phyloP scores from a whole-genome alignment of 75 land plant species.

The Pseudotsuga menziesii region DNA sequence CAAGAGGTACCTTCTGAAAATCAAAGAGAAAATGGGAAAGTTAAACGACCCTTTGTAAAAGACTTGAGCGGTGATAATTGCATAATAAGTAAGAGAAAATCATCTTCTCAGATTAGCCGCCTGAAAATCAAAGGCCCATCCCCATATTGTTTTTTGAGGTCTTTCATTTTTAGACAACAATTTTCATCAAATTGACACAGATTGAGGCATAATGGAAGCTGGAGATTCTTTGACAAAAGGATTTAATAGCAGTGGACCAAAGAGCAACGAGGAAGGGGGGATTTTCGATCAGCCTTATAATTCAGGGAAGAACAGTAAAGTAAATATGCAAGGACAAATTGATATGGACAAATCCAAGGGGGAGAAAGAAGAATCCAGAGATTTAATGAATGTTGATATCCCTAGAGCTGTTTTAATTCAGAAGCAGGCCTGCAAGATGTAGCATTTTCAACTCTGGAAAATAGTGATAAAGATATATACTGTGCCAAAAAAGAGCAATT shows the following conservation, averaged over 20 bases:
- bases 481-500: neutral
- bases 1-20: neutral
- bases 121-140: conserved; percentile 3
- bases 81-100: neutral
- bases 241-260: neutral
- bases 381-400: neutral
- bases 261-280: neutral
- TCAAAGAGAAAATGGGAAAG: neutral
- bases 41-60: neutral
- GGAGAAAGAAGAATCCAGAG: neutral
- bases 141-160: neutral
- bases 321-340: neutral
- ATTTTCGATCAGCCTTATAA: neutral
- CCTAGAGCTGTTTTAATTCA: neutral
- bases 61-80: neutral
- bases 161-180: neutral
- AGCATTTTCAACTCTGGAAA: neutral
- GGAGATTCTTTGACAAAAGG: neutral
- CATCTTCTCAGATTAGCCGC: neutral
- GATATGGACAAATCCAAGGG: neutral
- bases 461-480: neutral
- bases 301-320: neutral
- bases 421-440: neutral
- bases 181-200: neutral
- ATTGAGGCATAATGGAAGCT: neutral